Conservation (phyloP, 768 basidiomycete genomes). For the Kwoniella shandongensis region DNA sequence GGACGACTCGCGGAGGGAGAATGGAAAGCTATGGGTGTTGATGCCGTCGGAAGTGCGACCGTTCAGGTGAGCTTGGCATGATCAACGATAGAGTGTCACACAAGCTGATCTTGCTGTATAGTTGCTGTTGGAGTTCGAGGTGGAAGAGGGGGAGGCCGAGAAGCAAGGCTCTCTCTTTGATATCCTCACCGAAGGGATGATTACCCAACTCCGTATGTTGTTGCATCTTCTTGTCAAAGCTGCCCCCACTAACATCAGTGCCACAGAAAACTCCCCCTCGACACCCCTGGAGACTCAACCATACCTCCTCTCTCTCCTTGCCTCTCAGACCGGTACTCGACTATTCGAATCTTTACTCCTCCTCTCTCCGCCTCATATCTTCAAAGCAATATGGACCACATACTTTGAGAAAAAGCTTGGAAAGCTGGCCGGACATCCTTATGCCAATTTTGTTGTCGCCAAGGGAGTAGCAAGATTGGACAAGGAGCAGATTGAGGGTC, state of each 20-base stretch:
- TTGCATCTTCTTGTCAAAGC: too few relatives aligned
- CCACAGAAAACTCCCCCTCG: slow-evolving; percentile 10
- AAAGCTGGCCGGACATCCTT: slow-evolving; percentile 77
- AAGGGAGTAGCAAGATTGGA: slow-evolving; percentile 68
- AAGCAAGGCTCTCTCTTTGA: slow-evolving; percentile 76
- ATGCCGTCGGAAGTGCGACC: slow-evolving; percentile 48
- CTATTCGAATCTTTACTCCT: slow-evolving; percentile 77
- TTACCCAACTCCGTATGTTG: slow-evolving; percentile 65
- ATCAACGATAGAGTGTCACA: neutral
- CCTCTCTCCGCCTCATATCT: slow-evolving; percentile 64
- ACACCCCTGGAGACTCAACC: slow-evolving; percentile 21
- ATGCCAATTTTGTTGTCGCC: slow-evolving; percentile 90
- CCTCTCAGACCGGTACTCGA: slow-evolving; percentile 85
- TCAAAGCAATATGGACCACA: slow-evolving; percentile 68
- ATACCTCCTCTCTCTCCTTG: slow-evolving; percentile 75
- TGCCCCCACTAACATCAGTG: slow-evolving; percentile 31
- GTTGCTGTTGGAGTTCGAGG: slow-evolving; percentile 82
- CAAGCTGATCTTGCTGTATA: slow-evolving; percentile 49
- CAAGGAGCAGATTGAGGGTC: slow-evolving; percentile 60
- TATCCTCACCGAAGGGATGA: slow-evolving; percentile 70
- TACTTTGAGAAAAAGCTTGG: slow-evolving; percentile 74
- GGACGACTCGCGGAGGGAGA: slow-evolving; percentile 37
- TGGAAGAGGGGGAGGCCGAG: slow-evolving; percentile 63
- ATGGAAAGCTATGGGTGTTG: slow-evolving; percentile 50
- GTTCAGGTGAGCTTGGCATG: slow-evolving; percentile 42